Percentiles rank a stretch among this genome's conserved stretches.
Evolutionary conservation across 257 asterid species (phyloP).

Genomic region (Ligustrum vulgare): DNA sequence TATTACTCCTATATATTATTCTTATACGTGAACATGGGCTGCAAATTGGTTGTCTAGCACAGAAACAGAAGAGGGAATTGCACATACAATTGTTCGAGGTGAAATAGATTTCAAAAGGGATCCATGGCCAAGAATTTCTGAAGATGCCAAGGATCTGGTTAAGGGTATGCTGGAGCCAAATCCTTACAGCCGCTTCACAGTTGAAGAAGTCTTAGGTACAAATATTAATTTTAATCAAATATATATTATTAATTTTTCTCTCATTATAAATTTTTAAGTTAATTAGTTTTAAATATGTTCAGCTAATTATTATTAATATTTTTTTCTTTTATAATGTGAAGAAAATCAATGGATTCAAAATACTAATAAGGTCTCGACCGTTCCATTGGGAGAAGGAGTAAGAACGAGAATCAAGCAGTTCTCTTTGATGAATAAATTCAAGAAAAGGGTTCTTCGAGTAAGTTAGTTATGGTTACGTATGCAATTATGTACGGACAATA

Average conservation of each 20-base stretch:
- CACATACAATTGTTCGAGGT: conserved; percentile 75
- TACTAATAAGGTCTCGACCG: conserved; percentile 58
- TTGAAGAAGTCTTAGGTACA: conserved; percentile 69
- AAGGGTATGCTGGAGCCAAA: conserved; percentile 69
- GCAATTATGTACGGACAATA: background rate
- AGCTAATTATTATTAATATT: background rate
- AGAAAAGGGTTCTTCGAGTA: conserved; percentile 80
- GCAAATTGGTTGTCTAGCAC: conserved; percentile 40
- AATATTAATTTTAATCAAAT: background rate
- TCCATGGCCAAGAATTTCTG: conserved; percentile 84
- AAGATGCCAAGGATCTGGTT: conserved; percentile 71
- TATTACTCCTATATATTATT: background rate
- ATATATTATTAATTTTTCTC: background rate
- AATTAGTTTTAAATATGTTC: background rate
- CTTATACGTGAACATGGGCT: conserved; percentile 1
- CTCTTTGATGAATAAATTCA: conserved; percentile 85
- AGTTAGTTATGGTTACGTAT: conserved; percentile 19
- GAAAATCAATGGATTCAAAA: conserved; percentile 74
- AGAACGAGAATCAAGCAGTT: conserved; percentile 75
- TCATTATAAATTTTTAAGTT: background rate
- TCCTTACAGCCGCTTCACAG: conserved; percentile 60
- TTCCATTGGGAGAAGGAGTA: conserved; percentile 71
- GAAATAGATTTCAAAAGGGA: conserved; percentile 63
- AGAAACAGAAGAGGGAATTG: conserved; percentile 93
- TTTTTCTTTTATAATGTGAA: conserved; percentile 11